Evolutionary conservation across 768 basidiomycete genomes (phyloP), one percentile per base, ranked within the genome.

Genomic region (Phylloporus scabripes): DNA sequence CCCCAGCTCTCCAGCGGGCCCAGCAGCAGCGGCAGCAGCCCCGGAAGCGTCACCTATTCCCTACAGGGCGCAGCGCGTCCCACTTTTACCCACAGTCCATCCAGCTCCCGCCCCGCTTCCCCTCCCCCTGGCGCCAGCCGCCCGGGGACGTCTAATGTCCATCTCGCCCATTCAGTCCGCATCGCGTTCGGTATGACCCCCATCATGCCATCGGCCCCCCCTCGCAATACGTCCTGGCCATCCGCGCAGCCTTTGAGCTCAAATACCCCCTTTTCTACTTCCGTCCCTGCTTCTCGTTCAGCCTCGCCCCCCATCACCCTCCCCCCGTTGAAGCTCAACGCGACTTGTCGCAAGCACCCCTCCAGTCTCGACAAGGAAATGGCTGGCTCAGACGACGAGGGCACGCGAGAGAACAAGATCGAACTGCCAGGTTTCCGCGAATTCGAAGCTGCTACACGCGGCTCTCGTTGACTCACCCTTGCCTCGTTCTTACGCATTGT

Each of bases 111-210:
- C 15, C 76, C 85, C 4, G 74, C 81, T 1, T 83, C 81, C 0
- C 83, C 85, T 4, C 66, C 74, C 43, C 71, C 73, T 15, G 74
- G 72, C 31, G 31, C 38, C 38, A 36, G 60, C 45, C 64, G 60
- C 33, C 34, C 54, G 42, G 43, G 50, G 48, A 10, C 62, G 20
- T 56, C 64, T 24, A 71, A 70, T 33, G 78, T 82, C 50, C 82
- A 87, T 60, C 78, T 94, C 32, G 89, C 87, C 4, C 87, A 90
- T 60, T 88, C 85, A 0, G 85, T 95, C 20, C 82, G 88, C 33
- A 74, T 84, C 28, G 92, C 92, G 42, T 96, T 96, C 55, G 90
- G 87, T 4, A 94, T 93, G 88, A 92, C 92, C 6, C 90, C 89
- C 0, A 90, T 92, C 33, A 77, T 77, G 45, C 51, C 61, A 17